Evolutionary conservation across 140 eudicot genomes (phyloP).

Genomic region (Cichorium intybus): DNA sequence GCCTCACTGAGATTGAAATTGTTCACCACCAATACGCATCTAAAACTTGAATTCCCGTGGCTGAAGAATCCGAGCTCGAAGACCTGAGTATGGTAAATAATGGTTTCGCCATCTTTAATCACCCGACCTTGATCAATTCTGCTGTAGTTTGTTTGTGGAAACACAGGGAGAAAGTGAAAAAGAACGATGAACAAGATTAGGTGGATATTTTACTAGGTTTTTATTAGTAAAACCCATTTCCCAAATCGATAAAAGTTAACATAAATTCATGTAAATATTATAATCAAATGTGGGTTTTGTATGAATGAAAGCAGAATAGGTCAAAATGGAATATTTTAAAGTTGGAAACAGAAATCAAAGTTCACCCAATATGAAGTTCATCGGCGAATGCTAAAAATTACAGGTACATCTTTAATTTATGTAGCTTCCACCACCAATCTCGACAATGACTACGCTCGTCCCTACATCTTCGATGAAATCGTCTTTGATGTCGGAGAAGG

Average conservation of each 20-base stretch:
- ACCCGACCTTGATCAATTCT: conserved; percentile 33
- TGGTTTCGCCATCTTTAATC: conserved; percentile 50
- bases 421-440: no score
- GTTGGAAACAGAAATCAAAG: no score
- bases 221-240: conserved; percentile 22
- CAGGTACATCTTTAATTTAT: no score
- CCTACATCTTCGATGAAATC: conserved; percentile 66
- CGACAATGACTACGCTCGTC: no score
- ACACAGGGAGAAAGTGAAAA: conserved; percentile 20
- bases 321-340: not conserved
- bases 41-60: conserved; percentile 34
- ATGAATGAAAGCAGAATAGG: not conserved
- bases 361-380: not conserved
- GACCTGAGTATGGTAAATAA: conserved; percentile 36
- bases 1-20: no score
- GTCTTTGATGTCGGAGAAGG: conserved; percentile 42
- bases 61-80: conserved; percentile 75
- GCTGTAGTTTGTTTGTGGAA: conserved; percentile 30
- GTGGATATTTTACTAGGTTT: not conserved
- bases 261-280: conserved; percentile 9
- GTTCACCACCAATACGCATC: no score
- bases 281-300: not conserved
- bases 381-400: no score
- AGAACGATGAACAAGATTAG: conserved; percentile 8
- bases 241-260: not conserved